Base-by-base conservation (phyloP, 2,329 filamentous ascomycete genomes). In the Rutstroemia sp. region DNA sequence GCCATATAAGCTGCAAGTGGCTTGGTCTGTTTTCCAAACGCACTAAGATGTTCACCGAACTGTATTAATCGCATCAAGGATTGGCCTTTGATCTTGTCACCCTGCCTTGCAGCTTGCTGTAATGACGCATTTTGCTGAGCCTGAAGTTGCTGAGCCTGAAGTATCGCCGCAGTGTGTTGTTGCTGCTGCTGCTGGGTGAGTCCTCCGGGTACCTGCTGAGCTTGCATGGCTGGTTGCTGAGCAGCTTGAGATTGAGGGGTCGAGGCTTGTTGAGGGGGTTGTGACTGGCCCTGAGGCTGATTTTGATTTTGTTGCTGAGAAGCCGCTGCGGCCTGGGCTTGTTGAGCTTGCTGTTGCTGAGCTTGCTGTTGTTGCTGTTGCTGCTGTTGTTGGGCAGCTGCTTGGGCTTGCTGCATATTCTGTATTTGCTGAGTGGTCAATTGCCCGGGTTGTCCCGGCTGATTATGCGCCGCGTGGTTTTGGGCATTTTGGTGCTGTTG, bases 21-120 rank as follows among this genome's bases (percentile, higher is more conserved):
- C 57, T 63, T 65, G 21, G 64, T 61, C 71, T 77, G 65, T 70
- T 82, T 78, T 39, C 75, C 74, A 62, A 79, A 86, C 34, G 75
- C 77, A 61, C 80, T 83, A 9, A 87, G 69, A 59, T 81, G 75
- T 70, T 86, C 83, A 71, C 81, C 73, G 67, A 86, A 86, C 60
- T 81, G 79, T 71, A 82, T 77, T 45, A 87, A 69, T 66, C 78
- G 82, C 56, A 86, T 69, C 41, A 85, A 64, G 60, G 79, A 85
- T 56, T 80, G 76, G 3, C 79, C 76, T 66, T 80, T 83, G 49
- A 64, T 62, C 69, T 71, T 70, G 71, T 73, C 60, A 57, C 63
- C 64, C 47, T 67, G 66, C 39, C 61, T 60, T 39, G 67, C 65
- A 49, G 69, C 71, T 63, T 72, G 70, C 53, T 73, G 73, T 51